phyloP scores from a whole-genome alignment of 2,329 filamentous ascomycete genomes.

The Myriosclerotinia curreyana region DNA sequence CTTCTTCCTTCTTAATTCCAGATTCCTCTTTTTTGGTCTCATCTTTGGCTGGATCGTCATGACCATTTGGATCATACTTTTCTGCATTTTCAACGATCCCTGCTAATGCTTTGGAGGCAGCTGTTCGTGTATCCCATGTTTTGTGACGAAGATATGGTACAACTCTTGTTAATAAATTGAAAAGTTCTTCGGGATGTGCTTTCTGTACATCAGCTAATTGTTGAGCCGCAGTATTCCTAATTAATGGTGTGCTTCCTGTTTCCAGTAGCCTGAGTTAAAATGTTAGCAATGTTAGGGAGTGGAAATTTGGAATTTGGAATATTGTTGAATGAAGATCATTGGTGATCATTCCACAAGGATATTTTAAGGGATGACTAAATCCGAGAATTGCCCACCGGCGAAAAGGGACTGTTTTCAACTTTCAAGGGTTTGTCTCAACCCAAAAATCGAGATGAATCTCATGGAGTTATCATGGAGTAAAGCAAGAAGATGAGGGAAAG shows the following conservation, averaged over 20 bases:
- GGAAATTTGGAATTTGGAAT: not conserved
- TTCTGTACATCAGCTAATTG: slow-evolving; percentile 98
- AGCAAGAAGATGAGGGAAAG: not conserved
- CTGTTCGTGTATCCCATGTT: slow-evolving; percentile 94
- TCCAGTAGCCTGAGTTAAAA: slow-evolving; percentile 71
- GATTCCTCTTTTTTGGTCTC: slow-evolving; percentile 45
- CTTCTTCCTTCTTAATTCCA: slow-evolving; percentile 59
- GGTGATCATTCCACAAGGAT: not conserved
- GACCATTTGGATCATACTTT: slow-evolving; percentile 80
- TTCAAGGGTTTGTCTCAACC: slow-evolving; percentile 7
- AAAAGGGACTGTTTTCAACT: not conserved
- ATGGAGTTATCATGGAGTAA: too few relatives aligned
- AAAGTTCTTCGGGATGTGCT: slow-evolving; percentile 94
- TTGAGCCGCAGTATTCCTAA: slow-evolving; percentile 93
- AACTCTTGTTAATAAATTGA: slow-evolving; percentile 88
- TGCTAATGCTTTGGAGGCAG: slow-evolving; percentile 88
- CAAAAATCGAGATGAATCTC: not conserved
- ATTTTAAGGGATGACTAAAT: not conserved
- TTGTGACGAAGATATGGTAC: slow-evolving; percentile 94
- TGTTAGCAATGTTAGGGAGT: slow-evolving; percentile 26
- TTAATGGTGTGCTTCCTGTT: slow-evolving; percentile 93
- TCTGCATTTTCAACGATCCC: slow-evolving; percentile 90
- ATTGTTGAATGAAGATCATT: slow-evolving; percentile 14
- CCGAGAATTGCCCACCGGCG: not conserved
- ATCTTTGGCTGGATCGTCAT: slow-evolving; percentile 54